Evolutionary conservation across 805 yeast genomes (phyloP), one percentile per base, ranked within the genome.

Genomic region (Yamadazyma insecticola): DNA sequence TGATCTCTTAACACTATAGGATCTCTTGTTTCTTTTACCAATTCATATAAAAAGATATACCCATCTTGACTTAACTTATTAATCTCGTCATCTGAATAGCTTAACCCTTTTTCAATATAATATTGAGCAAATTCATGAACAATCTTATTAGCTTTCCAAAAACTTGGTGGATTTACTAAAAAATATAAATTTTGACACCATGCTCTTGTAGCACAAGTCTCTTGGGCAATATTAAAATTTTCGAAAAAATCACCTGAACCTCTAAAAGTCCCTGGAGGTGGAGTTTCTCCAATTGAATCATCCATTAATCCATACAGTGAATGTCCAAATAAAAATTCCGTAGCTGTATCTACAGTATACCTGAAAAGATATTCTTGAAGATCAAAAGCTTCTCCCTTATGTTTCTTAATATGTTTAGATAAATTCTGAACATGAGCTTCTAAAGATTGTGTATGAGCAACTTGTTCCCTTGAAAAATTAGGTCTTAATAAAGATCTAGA

Each of bases 311-410:
- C 45, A 31, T 41, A 49, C 12, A 52, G 45, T 3, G 60, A 48
- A 29, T 55, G 59, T 16, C 68, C 68, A 44, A 61, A 58, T 29
- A 61, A 48, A 40, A 61, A 60, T 40, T 61, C 67, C 7, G 64
- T 51, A 8, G 67, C 48, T 18, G 62, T 52, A 37, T 61, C 68
- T 24, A 61, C 51, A 6, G 67, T 60, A 19, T 54, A 50, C 21
- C 47, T 40, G 39, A 47, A 55, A 37, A 57, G 55, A 20, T 47
- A 46, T 11, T 53, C 56, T 32, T 57, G 64, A 25, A 57, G 40
- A 35, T 57, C 60, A 36, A 57, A 47, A 3, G 47, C 33, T 18
- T 36, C 18, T 11, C 61, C 60, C n/a, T 46, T 32, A 17, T 36
- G 32, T 17, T 32, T 37, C n/a, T 32, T 39, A 22, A 53, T 44